Percentiles rank a stretch among this genome's conserved stretches.
Evolutionary conservation across 805 yeast species (phyloP).

Genomic region (Lipomyces oligophaga): DNA sequence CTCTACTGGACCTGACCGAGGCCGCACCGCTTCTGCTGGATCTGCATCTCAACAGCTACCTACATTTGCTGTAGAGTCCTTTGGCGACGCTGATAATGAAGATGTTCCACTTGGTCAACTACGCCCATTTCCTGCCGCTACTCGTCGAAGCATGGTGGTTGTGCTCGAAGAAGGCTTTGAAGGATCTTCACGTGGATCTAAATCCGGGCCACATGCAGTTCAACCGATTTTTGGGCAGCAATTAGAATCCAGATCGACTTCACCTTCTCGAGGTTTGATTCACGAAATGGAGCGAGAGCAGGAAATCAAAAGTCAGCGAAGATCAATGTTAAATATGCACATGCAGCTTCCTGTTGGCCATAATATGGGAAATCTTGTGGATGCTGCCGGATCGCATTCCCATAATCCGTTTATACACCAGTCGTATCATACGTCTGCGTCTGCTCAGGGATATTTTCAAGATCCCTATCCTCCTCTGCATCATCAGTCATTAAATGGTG

Average conservation of each 20-base stretch:
- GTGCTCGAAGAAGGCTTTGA: no score
- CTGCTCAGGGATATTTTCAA: not conserved
- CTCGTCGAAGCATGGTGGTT: not conserved
- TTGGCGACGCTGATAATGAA: constrained; percentile 36
- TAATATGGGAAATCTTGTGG: not conserved
- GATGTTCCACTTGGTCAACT: constrained; percentile 41
- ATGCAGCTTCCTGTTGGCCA: constrained; percentile 8
- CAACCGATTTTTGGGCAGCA: not conserved
- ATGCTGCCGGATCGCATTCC: constrained; percentile 8
- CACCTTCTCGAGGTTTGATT: constrained; percentile 39
- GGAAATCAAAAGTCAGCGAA: constrained; percentile 37
- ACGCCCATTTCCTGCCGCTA: constrained; percentile 4
- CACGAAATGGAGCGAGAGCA: constrained; percentile 42
- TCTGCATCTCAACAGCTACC: not conserved
- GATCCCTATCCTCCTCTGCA: not conserved
- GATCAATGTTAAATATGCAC: constrained; percentile 24
- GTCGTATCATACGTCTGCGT: not conserved
- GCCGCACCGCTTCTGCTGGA: not conserved
- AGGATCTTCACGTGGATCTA: constrained; percentile 14
- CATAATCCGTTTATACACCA: constrained; percentile 40
- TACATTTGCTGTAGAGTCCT: constrained; percentile 2
- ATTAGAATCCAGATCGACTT: not conserved
- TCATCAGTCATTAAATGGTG: not conserved
- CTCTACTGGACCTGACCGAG: constrained; percentile 3
- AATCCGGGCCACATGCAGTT: constrained; percentile 11